Evolutionary conservation across 345 rosid genomes (phyloP).

Genomic region (Camelina sativa): DNA sequence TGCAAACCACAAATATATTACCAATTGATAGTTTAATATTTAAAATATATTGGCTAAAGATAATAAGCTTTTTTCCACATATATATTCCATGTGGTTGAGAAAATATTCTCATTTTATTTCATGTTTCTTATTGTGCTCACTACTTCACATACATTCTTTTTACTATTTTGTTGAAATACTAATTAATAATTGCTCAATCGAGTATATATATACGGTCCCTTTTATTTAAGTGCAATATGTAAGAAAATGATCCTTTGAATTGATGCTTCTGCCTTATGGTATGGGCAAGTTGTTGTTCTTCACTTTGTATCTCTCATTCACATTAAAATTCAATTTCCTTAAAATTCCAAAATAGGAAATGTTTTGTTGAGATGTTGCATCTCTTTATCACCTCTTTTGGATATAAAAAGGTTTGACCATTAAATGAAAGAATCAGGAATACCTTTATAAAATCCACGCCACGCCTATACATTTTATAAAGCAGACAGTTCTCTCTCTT

Average conservation of each 20-base stretch:
- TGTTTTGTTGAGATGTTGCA: neutral
- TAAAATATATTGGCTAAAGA: neutral
- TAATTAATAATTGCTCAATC: neutral
- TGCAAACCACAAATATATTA: too few relatives aligned
- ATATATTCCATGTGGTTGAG: neutral
- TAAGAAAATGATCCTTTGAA: neutral
- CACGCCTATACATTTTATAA: neutral
- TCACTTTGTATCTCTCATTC: slow-evolving; percentile 1
- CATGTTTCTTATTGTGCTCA: neutral
- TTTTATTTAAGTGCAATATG: too few relatives aligned
- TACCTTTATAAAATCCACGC: neutral
- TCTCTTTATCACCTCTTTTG: neutral
- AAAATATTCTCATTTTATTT: neutral
- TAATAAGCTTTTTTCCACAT: neutral
- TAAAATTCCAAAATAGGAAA: slow-evolving; percentile 14
- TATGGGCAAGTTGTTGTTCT: neutral
- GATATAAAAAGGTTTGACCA: neutral
- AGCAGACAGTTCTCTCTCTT: neutral
- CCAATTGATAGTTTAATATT: too few relatives aligned
- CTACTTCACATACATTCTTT: neutral
- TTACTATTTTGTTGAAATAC: neutral
- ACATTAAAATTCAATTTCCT: neutral
- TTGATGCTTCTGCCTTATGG: slow-evolving; percentile 26
- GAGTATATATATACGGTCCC: neutral
- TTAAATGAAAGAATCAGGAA: neutral